Base-by-base conservation (phyloP, 805 yeast species). In the Lipomyces lipofer region DNA sequence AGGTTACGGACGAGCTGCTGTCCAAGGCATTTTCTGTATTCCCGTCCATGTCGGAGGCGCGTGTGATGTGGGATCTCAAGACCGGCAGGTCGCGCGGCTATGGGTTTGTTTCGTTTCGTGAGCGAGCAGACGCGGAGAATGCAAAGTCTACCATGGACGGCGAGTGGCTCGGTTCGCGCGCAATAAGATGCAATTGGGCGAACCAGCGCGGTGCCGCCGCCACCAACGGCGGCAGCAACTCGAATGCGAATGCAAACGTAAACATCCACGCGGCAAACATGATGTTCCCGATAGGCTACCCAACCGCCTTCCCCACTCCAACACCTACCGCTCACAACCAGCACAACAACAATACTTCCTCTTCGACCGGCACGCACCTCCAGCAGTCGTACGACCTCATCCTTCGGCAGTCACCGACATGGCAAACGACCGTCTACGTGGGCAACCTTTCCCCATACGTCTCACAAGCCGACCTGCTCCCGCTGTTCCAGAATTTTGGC, bases 51-150 rank as follows among this genome's bases (percentile, higher is more conserved):
- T 73, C 81, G 44, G 94, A 87, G 69, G 96, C 95, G 10, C 90
- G 89, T 63, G 96, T 89, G 29, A 90, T 89, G 96, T 89, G 97
- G 96, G 96, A 90, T 69, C 88, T 88, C 95, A 91, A 87, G 69
- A 85, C 63, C 8, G 63, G 63, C 4, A 48, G 63, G 15, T 43
- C 60, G 15, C 78, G 96, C 71, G 95, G 96, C 33, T 89, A 89
- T 67, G 96, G 97, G 1, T 89, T 90, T 70, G 94, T 88, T 10
- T 84, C 92, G 1, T 90, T 90, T 65, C 69, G 74, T 25, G 79
- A 78, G 24, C 80, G 77, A 58, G 71, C 74, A 17, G 92, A 88
- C 60, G 96, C 96, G 1, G 88, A 85, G 64, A 70, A 69, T 48
- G 95, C 95, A 27, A 73, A 88, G 60, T 78, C 77, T 52, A 71